phyloP scores from a whole-genome alignment of 2,329 filamentous ascomycete genomes.

The Ophiocordyceps camponoti-leonardi region DNA sequence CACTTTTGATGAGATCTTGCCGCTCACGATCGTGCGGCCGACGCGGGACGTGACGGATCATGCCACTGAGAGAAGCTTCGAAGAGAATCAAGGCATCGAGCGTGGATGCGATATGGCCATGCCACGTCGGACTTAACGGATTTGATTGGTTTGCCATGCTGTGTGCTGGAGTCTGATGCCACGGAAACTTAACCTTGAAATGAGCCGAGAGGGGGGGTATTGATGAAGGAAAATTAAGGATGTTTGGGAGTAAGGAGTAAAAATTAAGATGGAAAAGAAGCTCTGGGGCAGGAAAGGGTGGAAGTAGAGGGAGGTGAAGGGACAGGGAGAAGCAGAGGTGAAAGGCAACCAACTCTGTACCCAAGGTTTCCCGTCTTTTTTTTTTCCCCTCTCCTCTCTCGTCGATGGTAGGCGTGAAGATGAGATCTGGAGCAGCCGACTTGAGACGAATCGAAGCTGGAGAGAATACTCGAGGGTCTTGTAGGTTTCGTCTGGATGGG shows the following conservation, averaged over 20 bases:
- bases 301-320: neutral
- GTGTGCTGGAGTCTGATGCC: constrained; percentile 1
- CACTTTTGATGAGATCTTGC: constrained; percentile 59
- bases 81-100: constrained; percentile 66
- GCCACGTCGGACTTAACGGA: constrained; percentile 43
- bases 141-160: constrained; percentile 11
- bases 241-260: neutral
- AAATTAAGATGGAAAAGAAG: neutral
- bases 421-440: no score
- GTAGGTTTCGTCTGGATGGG: no score
- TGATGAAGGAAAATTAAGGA: neutral
- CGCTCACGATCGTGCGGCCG: constrained; percentile 78
- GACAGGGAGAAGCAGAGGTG: neutral
- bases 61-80: constrained; percentile 57
- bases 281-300: neutral
- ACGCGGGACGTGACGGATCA: constrained; percentile 58
- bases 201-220: neutral
- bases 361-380: no score
- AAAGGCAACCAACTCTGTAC: no score
- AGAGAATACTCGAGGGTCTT: no score
- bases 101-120: constrained; percentile 50
- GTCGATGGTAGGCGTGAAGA: no score
- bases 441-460: neutral
- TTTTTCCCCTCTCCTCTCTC: no score
- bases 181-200: constrained; percentile 1